These are phyloP conservation scores for Sporisorium exsertum DNA, from an alignment of 1,284 basidiomycete genomes.

Conservation along the genomic window DNA sequence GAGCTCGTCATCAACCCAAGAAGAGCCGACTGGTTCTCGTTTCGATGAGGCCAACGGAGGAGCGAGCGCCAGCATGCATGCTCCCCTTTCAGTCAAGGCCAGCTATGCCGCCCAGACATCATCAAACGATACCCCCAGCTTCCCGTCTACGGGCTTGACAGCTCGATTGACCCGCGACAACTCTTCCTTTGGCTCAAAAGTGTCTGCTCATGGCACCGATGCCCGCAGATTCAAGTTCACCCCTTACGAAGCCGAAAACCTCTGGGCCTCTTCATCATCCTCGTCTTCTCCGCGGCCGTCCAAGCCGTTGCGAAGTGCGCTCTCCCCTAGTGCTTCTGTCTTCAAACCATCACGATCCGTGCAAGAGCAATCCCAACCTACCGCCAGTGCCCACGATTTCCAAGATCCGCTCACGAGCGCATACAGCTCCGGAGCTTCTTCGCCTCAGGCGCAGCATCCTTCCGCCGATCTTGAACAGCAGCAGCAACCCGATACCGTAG, in stretches of 20 bases:
- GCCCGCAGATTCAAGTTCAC: constrained; percentile 27
- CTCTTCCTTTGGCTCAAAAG: constrained; percentile 42
- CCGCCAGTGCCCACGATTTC: constrained; percentile 16
- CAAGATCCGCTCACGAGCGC: constrained; percentile 31
- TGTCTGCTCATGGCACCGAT: constrained; percentile 1
- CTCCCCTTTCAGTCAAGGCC: constrained; percentile 24
- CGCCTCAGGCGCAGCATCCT: neutral
- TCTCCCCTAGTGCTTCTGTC: constrained; percentile 35
- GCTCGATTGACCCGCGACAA: constrained; percentile 23
- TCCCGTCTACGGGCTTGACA: constrained; percentile 35
- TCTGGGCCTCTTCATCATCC: constrained; percentile 31
- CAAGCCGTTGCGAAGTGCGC: constrained; percentile 9
- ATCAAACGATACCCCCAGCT: constrained; percentile 25
- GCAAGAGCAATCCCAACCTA: constrained; percentile 6
- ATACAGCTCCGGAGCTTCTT: constrained; percentile 14
- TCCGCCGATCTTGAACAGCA: neutral
- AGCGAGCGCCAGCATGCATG: constrained; percentile 51
- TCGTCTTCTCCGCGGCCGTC: constrained; percentile 19
- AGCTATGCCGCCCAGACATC: neutral
- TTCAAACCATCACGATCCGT: constrained; percentile 20
- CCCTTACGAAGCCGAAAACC: constrained; percentile 35
- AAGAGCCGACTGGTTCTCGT: neutral
- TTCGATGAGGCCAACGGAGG: constrained; percentile 41
- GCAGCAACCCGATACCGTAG: neutral
- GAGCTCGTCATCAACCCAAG: constrained; percentile 10